Base-by-base conservation (phyloP, 257 asterid species). In the Rhazya stricta region DNA sequence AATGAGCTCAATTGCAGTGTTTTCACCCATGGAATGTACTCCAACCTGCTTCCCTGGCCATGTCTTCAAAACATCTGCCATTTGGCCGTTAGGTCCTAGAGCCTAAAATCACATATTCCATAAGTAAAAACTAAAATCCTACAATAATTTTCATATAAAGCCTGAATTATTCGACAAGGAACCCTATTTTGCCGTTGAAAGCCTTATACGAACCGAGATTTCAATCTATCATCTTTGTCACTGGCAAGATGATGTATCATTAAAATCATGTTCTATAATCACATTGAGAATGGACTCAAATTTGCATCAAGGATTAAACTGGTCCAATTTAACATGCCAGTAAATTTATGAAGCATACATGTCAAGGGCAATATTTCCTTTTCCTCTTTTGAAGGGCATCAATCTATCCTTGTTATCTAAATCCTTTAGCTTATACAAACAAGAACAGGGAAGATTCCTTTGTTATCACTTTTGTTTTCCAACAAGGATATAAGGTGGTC, bases 41-140 rank as follows among this genome's bases (percentile, higher is more conserved):
- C 96, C 96, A 53, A 84, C 90, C 66, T 69, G 81, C 81, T 86
- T 88, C 67, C 91, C 95, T 25, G 93, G 89, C 78, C 79, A 81
- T 21, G 85, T 74, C 87, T 88, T 92, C 83, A 85, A 73, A 65
- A 84, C 74, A 83, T 91, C 96, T 9, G 91, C 79, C 57, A 88
- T 86, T 79, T 87, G 85, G 77, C 97, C 95, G 78, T 84, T 88
- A 57, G 97, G 99, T 79, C 96, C 97, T 79, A 94, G 85, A 71
- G 89, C 93, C 97, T 94, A 81, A 56, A 36, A 78, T 61, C 65
- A 58, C 58, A 69, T 72, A 29, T 69, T 57, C 72, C 67, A 30
- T 71, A 79, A 66, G 77, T 68, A 69, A 75, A 69, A 75, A 69
- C 66, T 48, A 69, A 57, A 62, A 43, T 77, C 32, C 11, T 42